A percentile compares a stretch with the other conserved stretches of the same genome.
These are phyloP conservation scores for Solanum stenotomum DNA, from an alignment of 257 asterid species.

Conservation along the genomic window DNA sequence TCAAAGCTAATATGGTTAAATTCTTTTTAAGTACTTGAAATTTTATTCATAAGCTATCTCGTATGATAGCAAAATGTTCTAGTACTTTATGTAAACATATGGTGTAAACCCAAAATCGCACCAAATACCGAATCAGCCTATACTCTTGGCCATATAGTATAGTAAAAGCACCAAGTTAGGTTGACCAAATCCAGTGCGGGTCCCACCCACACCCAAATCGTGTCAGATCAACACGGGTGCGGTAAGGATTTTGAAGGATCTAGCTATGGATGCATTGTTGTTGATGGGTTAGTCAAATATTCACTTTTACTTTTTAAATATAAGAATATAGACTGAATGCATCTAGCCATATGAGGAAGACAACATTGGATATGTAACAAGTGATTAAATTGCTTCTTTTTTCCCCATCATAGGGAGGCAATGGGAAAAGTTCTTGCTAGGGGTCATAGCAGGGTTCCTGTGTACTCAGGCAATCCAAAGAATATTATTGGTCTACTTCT, in stretches of 20 bases:
- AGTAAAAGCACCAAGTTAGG: neutral
- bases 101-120: neutral
- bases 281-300: neutral
- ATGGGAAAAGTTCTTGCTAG: constrained; percentile 83
- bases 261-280: neutral
- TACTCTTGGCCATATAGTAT: neutral
- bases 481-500: constrained; percentile 76
- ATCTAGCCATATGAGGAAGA: neutral
- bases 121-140: neutral
- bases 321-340: neutral
- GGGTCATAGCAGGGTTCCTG: constrained; percentile 96
- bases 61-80: neutral
- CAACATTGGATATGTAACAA: neutral
- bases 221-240: neutral
- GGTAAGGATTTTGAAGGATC: neutral
- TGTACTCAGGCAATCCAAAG: constrained; percentile 62
- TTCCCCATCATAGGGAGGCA: constrained; percentile 59
- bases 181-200: neutral
- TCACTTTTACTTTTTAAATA: neutral
- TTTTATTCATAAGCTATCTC: neutral
- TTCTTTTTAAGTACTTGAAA: neutral
- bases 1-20: neutral
- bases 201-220: neutral
- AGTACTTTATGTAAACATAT: neutral
- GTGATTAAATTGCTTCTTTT: neutral